Base-by-base conservation (phyloP, 768 basidiomycete species). In the Sutorius australiensis region DNA sequence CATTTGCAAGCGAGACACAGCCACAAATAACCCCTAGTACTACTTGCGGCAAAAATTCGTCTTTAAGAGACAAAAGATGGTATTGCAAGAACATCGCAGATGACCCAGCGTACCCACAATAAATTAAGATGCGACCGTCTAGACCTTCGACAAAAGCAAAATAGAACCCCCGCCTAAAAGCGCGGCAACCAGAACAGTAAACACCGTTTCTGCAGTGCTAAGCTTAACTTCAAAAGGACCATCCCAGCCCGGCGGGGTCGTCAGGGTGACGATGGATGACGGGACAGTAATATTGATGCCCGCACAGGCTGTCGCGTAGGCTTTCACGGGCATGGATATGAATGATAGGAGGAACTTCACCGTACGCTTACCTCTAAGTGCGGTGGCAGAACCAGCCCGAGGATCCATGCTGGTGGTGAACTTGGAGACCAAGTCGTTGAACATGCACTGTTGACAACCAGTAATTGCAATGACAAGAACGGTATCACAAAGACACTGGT, bases 371-470 rank as follows among this genome's bases (percentile, higher is more conserved):
- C 88, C 83, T 36, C 62, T 66, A 38, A 89, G 68, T n/a, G 84
- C 73, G 14, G 76, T 64, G 45, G 76, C 75, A n/a, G 83, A 83
- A 9, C 87, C 88, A 5, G 79, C 80, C 14, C 75, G 73, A 46
- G 73, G 69, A 64, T 86, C 81, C 10, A 78, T 74, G 51, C 74
- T 68, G 21, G 65, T 73, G 50, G 73, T 63, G 62, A 84, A 83
- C 33, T 69, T 68, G 9, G 62, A 61, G 57, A 91, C 77, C 27
- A 88, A 69, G 51, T 72, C 70, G 38, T 68, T 65, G 62, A 86
- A 83, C 76, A 86, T 78, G 73, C 87, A 90, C 61, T 83, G 80
- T 66, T 90, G 78, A 69, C 87, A 87, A 32, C 61, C 46, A 2
- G 74, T 68, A 50, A 90, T 67, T 1, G 70, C 58, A 1, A 65